Conservation (phyloP, 192 early-diverging fungal genomes). For the Phycomyces nitens region DNA sequence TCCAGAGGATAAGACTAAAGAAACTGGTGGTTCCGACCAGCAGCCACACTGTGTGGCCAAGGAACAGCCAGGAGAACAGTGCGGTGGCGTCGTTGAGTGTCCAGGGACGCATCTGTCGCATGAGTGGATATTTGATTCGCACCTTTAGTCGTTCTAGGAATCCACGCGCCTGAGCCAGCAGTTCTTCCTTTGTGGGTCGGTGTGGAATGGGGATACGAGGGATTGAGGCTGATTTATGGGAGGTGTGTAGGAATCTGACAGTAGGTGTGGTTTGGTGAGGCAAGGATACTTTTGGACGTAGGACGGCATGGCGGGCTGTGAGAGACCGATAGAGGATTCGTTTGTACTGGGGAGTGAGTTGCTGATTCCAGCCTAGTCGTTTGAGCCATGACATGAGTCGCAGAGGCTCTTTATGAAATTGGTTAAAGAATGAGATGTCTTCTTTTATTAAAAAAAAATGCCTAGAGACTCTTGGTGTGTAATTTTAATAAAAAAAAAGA, state of each 20-base stretch:
- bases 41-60: slow-evolving; percentile 82
- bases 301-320: background rate
- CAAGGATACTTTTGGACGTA: background rate
- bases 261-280: background rate
- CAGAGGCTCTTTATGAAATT: too few relatives aligned
- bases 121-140: slow-evolving; percentile 56
- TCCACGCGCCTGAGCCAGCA: slow-evolving; percentile 54
- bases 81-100: slow-evolving; percentile 88
- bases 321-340: background rate
- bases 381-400: background rate
- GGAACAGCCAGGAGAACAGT: slow-evolving; percentile 81
- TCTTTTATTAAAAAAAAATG: too few relatives aligned
- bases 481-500: too few relatives aligned
- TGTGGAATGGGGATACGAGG: slow-evolving; percentile 21
- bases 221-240: background rate
- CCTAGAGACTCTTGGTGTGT: too few relatives aligned
- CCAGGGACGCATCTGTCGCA: slow-evolving; percentile 69
- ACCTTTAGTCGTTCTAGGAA: slow-evolving; percentile 61
- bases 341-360: background rate
- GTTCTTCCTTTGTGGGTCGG: slow-evolving; percentile 41
- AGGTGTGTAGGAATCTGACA: background rate
- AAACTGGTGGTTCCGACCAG: slow-evolving; percentile 88
- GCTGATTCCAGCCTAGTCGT: background rate
- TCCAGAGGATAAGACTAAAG: slow-evolving; percentile 72
- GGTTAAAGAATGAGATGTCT: too few relatives aligned